A percentile compares a stretch with the other conserved stretches of the same genome.
Conservation (phyloP, 2,329 filamentous ascomycete species). For the Cordyceps farinosa region DNA sequence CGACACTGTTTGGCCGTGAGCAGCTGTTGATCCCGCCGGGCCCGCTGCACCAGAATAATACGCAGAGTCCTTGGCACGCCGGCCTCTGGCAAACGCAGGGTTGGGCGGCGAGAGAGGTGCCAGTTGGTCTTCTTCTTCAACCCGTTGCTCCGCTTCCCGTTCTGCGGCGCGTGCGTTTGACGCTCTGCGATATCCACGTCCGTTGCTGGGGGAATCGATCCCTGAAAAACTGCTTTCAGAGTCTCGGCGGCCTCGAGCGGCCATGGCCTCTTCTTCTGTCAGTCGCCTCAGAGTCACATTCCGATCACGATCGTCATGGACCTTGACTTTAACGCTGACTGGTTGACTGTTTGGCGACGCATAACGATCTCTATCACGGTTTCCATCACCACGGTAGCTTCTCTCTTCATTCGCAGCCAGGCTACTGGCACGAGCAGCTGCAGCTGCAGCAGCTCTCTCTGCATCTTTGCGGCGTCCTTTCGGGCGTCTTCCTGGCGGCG, state of each 20-base stretch:
- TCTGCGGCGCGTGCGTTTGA: slow-evolving; percentile 46
- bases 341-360: slow-evolving; percentile 43
- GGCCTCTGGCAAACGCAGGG: slow-evolving; percentile 52
- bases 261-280: slow-evolving; percentile 56
- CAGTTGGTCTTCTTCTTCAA: slow-evolving; percentile 38
- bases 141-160: slow-evolving; percentile 42
- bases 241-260: slow-evolving; percentile 40
- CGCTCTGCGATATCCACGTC: slow-evolving; percentile 53
- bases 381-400: slow-evolving; percentile 30
- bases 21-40: slow-evolving; percentile 40
- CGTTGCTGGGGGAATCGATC: slow-evolving; percentile 47
- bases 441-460: slow-evolving; percentile 45
- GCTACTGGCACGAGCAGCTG: slow-evolving; percentile 44
- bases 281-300: slow-evolving; percentile 60
- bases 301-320: slow-evolving; percentile 57
- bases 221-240: slow-evolving; percentile 56
- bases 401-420: slow-evolving; percentile 48
- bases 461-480: slow-evolving; percentile 41
- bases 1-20: slow-evolving; percentile 42
- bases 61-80: slow-evolving; percentile 55
- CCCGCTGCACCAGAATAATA: slow-evolving; percentile 54
- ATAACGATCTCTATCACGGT: slow-evolving; percentile 38
- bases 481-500: slow-evolving; percentile 43
- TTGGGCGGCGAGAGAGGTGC: slow-evolving; percentile 51
- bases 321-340: slow-evolving; percentile 56